phyloP scores from a whole-genome alignment of 2,329 filamentous ascomycete genomes.

The Alternaria novae-zelandiae region DNA sequence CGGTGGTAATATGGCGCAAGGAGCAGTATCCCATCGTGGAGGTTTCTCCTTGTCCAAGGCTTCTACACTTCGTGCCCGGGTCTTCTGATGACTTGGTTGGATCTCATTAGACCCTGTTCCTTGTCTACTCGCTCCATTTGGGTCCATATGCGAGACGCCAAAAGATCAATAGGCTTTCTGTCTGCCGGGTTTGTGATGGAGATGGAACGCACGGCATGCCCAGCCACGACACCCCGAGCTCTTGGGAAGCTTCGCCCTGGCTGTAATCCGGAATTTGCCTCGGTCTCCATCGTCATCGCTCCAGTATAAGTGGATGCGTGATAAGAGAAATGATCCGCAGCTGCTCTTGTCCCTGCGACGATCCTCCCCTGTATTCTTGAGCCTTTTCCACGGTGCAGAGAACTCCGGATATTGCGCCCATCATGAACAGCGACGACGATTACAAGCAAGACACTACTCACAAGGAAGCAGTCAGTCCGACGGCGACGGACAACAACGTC shows the following conservation, averaged over 20 bases:
- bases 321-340: background rate
- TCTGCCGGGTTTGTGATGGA: background rate
- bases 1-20: background rate
- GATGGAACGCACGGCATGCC: background rate
- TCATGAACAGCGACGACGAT: conserved; percentile 21
- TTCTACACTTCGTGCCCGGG: background rate
- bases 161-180: background rate
- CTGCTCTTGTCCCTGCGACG: background rate
- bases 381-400: background rate
- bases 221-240: background rate
- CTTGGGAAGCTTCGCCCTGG: conserved; percentile 10
- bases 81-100: background rate
- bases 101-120: background rate
- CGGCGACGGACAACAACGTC: background rate
- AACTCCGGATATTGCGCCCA: background rate
- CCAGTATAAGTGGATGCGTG: conserved; percentile 7
- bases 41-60: background rate
- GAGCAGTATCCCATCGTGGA: background rate
- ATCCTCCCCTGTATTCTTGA: background rate
- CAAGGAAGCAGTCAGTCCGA: conserved; percentile 15
- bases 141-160: background rate
- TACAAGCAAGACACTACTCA: conserved; percentile 11
- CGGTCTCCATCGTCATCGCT: background rate
- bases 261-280: conserved; percentile 4
- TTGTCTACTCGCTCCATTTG: background rate